Percentiles rank a stretch among this genome's conserved stretches.
Conservation (phyloP, 192 early-diverging fungal genomes). For the Phycomyces nitens region DNA sequence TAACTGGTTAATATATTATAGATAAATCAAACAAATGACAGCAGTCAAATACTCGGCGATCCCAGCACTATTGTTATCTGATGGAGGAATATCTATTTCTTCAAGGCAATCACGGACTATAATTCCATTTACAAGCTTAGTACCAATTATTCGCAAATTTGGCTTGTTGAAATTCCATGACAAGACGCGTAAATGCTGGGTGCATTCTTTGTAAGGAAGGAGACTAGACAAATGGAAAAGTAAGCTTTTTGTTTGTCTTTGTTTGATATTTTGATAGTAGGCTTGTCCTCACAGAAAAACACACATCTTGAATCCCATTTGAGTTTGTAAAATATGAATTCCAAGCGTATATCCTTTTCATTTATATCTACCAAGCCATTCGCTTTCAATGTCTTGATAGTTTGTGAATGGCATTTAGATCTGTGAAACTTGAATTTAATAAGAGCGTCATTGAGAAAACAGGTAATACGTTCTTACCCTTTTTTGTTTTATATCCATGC, state of each 20-base stretch:
- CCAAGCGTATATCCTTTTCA: slow-evolving; percentile 2
- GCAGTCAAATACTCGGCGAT: slow-evolving; percentile 1
- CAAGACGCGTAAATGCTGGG: too few species aligned
- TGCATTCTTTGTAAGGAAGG: background rate
- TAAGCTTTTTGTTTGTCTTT: too few species aligned
- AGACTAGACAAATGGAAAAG: background rate
- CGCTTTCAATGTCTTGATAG: background rate
- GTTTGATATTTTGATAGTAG: too few species aligned
- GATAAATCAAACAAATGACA: slow-evolving; percentile 9
- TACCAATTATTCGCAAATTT: too few species aligned
- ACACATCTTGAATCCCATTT: slow-evolving; percentile 3
- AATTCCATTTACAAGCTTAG: background rate
- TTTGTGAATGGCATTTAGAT: slow-evolving; percentile 3
- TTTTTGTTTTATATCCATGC: slow-evolving; percentile 5
- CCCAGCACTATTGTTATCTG: slow-evolving; percentile 5
- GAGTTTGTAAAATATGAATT: slow-evolving; percentile 5
- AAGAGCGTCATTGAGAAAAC: slow-evolving; percentile 4
- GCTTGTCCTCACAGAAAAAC: too few species aligned
- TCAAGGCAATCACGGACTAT: slow-evolving; percentile 6
- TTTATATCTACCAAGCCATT: slow-evolving; percentile 1
- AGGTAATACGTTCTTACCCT: slow-evolving; percentile 2
- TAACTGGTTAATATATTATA: slow-evolving; percentile 3
- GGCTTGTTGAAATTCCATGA: too few species aligned
- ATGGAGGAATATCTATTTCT: slow-evolving; percentile 9
- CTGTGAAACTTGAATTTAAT: background rate